Percentiles rank a stretch among this genome's conserved stretches.
Evolutionary conservation across 768 basidiomycete species (phyloP).

Genomic region (Podaxis sp.): DNA sequence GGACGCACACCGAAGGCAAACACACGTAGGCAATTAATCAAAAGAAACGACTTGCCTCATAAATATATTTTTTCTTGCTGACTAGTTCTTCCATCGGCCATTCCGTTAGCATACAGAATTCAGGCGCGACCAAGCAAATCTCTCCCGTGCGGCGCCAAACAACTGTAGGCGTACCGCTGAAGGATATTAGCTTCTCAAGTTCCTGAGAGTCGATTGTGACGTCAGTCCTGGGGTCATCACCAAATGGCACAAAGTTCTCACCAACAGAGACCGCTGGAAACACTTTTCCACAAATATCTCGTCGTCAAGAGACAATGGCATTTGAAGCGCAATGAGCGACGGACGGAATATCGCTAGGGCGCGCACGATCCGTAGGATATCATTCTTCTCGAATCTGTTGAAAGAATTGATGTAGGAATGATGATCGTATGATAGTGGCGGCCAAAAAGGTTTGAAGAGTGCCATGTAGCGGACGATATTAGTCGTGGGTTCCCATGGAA

Average conservation of each 20-base stretch:
- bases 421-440: conserved; percentile 11
- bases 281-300: conserved; percentile 96
- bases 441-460: conserved; percentile 18
- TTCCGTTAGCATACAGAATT: conserved; percentile 93
- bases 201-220: conserved; percentile 50
- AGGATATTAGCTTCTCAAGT: conserved; percentile 94
- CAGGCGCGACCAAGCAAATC: conserved; percentile 93
- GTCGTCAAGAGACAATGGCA: conserved; percentile 95
- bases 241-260: conserved; percentile 28
- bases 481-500: conserved; percentile 40
- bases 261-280: conserved; percentile 90
- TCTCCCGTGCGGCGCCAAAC: conserved; percentile 98
- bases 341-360: conserved; percentile 94
- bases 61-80: conserved; percentile 58
- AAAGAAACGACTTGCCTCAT: conserved; percentile 46
- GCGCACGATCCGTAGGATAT: conserved; percentile 90
- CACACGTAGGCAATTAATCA: conserved; percentile 2
- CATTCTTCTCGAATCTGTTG: conserved; percentile 91
- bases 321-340: conserved; percentile 96
- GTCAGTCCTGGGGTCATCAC: conserved; percentile 3
- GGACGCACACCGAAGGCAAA: neutral
- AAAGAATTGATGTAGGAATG: conserved; percentile 16
- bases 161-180: conserved; percentile 95
- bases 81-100: conserved; percentile 85
- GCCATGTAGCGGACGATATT: conserved; percentile 1